Evolutionary conservation across 2,329 filamentous ascomycete genomes (phyloP).

Genomic region (Chaetomiaceae sp.): DNA sequence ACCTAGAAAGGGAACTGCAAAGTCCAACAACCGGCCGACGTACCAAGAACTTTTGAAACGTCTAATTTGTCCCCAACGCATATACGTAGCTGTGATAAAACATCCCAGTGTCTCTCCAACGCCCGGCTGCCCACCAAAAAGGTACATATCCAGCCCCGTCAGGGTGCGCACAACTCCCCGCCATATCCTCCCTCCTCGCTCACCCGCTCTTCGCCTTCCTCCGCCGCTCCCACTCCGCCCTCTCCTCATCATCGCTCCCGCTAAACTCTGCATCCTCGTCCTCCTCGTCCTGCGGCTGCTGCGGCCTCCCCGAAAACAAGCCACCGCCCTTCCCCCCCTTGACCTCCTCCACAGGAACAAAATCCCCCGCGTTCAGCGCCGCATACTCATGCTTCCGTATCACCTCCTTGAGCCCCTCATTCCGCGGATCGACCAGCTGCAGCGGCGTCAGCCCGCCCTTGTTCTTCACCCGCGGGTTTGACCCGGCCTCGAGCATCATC

Average conservation of each 20-base stretch:
- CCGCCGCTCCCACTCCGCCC: slow-evolving; percentile 56
- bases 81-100: no score
- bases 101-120: no score
- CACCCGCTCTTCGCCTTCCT: slow-evolving; percentile 36
- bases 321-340: slow-evolving; percentile 21
- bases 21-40: no score
- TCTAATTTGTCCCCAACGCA: neutral
- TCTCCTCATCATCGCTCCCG: slow-evolving; percentile 60
- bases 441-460: slow-evolving; percentile 66
- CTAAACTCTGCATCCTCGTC: slow-evolving; percentile 59
- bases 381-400: slow-evolving; percentile 69
- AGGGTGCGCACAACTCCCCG: no score
- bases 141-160: neutral
- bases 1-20: no score
- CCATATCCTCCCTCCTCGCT: neutral
- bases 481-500: slow-evolving; percentile 79
- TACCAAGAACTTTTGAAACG: no score
- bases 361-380: slow-evolving; percentile 53
- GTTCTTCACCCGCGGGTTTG: slow-evolving; percentile 55
- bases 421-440: slow-evolving; percentile 69
- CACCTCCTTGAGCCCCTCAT: slow-evolving; percentile 55
- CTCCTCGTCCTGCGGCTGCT: slow-evolving; percentile 34
- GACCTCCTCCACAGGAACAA: slow-evolving; percentile 38
- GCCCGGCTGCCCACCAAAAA: no score
- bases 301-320: slow-evolving; percentile 4